Evolutionary conservation across 1,284 basidiomycete species (phyloP), one percentile per base, ranked within the genome.

Genomic region (Papiliotrema fonsecae): DNA sequence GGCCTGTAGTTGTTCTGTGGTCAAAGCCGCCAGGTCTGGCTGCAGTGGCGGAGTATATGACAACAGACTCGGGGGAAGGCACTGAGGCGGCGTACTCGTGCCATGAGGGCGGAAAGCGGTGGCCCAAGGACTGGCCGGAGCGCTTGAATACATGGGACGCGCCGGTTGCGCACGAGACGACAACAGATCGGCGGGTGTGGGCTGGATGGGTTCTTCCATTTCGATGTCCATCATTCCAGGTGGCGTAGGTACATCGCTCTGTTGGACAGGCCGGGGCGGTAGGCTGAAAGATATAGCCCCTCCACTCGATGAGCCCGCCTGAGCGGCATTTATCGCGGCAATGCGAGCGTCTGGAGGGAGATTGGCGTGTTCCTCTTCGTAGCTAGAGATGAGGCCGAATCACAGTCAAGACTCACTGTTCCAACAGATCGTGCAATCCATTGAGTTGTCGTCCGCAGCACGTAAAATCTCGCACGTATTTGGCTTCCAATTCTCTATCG

Each of bases 201-300:
- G 42, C n/a, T n/a, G 38, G 26, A n/a, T 31, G 44, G 18, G 53
- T 26, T 74, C 74, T 48, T 74, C 72, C 69, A 73, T 73, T 51
- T 73, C 71, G 35, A 75, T 70, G 50, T 75, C 73, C 71, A 74
- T 73, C 70, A 75, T 73, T 3, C 73, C 74, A 1, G 74, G 74
- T 2, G 73, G 69, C 1, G 64, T 63, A 0, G 74, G 74, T 0
- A 64, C 70, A 37, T 74, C 72, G n/a, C 57, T 57, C 38, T 60
- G 60, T 16, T 27, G 44, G 22, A 52, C 5, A 45, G 30, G 54
- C 43, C 24, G 48, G 40, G 31, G 42, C 50, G 14, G 50, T 47
- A 30, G 42, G 27, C 30, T 38, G 35, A 39, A 42, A 4, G 43
- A 37, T 21, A 39, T 39, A n/a, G 54, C 52, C 3, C n/a, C n/a